These are phyloP conservation scores for Lasiodiplodia citricola DNA, from an alignment of 2,329 filamentous ascomycete species.

Conservation along the genomic window DNA sequence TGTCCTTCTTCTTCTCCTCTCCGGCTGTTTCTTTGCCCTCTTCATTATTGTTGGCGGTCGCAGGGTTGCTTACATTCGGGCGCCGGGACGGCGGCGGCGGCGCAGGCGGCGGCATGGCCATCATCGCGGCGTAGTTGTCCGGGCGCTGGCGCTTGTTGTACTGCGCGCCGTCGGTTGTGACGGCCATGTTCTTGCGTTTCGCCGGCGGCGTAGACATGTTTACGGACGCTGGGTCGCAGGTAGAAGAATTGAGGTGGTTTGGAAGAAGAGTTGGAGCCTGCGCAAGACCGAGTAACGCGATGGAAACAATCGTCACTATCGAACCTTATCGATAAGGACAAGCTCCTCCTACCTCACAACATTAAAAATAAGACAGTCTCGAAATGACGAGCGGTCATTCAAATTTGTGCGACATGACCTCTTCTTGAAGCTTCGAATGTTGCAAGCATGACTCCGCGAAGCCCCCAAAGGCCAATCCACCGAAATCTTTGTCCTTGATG, in stretches of 20 bases:
- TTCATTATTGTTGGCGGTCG: not conserved
- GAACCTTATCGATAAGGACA: not conserved
- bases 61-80: not conserved
- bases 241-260: not conserved
- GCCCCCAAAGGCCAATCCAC: no score
- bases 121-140: slow-evolving; percentile 33
- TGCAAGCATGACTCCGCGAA: not conserved
- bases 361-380: no score
- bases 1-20: not conserved
- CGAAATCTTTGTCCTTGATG: not conserved
- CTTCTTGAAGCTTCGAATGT: not conserved
- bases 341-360: no score
- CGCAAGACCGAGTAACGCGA: not conserved
- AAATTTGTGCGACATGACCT: no score
- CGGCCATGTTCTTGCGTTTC: slow-evolving; percentile 20
- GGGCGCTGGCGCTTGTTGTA: slow-evolving; percentile 47
- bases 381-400: no score
- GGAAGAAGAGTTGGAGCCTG: not conserved
- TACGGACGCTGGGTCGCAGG: not conserved
- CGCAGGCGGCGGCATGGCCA: slow-evolving; percentile 27
- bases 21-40: not conserved
- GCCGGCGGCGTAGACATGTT: not conserved
- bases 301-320: not conserved
- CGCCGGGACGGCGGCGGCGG: not conserved
- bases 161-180: slow-evolving; percentile 39